A percentile compares a stretch with the other conserved stretches of the same genome.
These are phyloP conservation scores for Apiospora saccharicola DNA, from an alignment of 2,329 filamentous ascomycete species.

Conservation along the genomic window DNA sequence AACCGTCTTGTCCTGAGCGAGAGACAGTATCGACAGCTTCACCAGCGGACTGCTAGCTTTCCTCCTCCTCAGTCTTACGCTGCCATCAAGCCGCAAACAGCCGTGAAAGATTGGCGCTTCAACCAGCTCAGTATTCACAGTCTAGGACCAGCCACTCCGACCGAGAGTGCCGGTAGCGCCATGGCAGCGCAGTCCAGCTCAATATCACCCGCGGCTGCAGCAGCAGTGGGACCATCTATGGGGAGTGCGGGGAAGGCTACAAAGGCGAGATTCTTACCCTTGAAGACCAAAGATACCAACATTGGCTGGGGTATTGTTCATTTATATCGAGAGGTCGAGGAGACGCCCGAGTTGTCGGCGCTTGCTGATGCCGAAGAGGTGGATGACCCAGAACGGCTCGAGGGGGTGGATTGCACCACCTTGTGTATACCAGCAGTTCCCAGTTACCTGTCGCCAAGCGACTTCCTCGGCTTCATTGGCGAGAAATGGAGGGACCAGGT, in stretches of 20 bases:
- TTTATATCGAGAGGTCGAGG: constrained; percentile 85
- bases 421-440: constrained; percentile 94
- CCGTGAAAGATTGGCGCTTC: constrained; percentile 79
- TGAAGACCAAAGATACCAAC: constrained; percentile 76
- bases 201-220: constrained; percentile 57
- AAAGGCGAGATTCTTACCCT: constrained; percentile 79
- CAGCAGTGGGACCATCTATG: constrained; percentile 60
- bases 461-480: constrained; percentile 91
- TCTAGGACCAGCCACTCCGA: constrained; percentile 64
- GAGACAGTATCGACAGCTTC: constrained; percentile 45
- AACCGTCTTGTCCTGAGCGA: constrained; percentile 50
- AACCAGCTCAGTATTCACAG: constrained; percentile 80
- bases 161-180: constrained; percentile 31
- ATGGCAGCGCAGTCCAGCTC: constrained; percentile 48
- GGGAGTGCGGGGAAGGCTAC: constrained; percentile 75
- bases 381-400: constrained; percentile 38
- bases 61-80: constrained; percentile 52
- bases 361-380: constrained; percentile 38
- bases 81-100: constrained; percentile 56
- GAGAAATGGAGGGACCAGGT: constrained; percentile 86
- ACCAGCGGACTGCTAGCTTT: constrained; percentile 49
- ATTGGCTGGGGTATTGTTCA: constrained; percentile 93
- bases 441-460: constrained; percentile 88
- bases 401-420: constrained; percentile 74
- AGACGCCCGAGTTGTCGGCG: constrained; percentile 65